Base-by-base conservation (phyloP, 2,329 filamentous ascomycete genomes). In the Hortaea sp. region DNA sequence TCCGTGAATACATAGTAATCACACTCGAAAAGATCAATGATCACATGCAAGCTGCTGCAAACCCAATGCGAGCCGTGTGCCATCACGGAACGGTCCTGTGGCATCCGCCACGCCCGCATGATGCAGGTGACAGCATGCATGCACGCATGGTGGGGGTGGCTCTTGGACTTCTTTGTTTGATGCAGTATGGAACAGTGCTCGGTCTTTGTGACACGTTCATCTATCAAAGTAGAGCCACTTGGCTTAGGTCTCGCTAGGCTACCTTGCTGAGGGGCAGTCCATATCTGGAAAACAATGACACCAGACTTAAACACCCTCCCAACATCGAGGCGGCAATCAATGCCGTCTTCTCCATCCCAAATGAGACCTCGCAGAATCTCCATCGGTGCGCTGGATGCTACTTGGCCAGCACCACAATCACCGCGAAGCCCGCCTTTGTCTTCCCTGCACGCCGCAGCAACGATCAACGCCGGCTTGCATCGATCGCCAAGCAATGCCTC, bases 361-460 rank as follows among this genome's bases (percentile, higher is more conserved):
- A 46, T 56, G n/a, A 49, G 58, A 29, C 52, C 57, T 9, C 52
- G 58, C 35, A 53, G 60, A 7, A 61, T 61, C 11, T 63, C 60
- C 6, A 45, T 60, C 61, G 49, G 61, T 59, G 59, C 60, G 58
- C 55, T 64, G 56, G 60, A 66, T 59, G 55, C 69, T 64, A 64
- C 67, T 66, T 55, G 57, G 49, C 49, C 60, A 5, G 59, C 60
- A 13, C 78, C 77, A 27, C 75, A 79, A 28, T 77, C 78, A 30
- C 73, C 77, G 34, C 74, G 82, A 55, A 79, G 79, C 42, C 77
- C 82, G 31, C 79, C 83, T 37, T 75, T 78, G 51, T 88, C 84
- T 10, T 63, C 60, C n/a, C 74, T 92, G 7, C 84, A 85, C 61
- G 85, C 84, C 43, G 80, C 85, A 9, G 85, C 84, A 6, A 81